Evolutionary conservation across 140 eudicot species (phyloP), one percentile per base, ranked within the genome.

Genomic region (Bidens hawaiensis): DNA sequence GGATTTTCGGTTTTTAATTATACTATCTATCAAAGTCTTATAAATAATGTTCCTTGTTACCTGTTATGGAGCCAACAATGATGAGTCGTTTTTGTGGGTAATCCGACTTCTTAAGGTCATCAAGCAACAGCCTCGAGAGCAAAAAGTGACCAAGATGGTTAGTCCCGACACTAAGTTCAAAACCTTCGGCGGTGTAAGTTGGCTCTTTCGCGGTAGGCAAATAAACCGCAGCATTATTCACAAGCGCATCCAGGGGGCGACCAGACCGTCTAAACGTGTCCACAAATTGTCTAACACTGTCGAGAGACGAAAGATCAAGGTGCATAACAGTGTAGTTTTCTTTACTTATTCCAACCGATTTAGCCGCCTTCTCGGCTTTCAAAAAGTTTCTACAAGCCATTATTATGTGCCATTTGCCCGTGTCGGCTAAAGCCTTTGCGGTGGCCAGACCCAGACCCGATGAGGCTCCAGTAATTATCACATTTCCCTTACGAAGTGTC

Each of bases 1-100:
- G n/a, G n/a, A n/a, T n/a, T n/a, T n/a, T n/a, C n/a, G n/a, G n/a
- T n/a, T n/a, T n/a, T n/a, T n/a, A n/a, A n/a, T n/a, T n/a, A n/a
- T n/a, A n/a, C n/a, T n/a, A n/a, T n/a, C n/a, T n/a, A n/a, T n/a
- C n/a, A n/a, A n/a, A n/a, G n/a, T n/a, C n/a, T n/a, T n/a, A n/a
- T n/a, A n/a, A n/a, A n/a, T n/a, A n/a, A n/a, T n/a, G n/a, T n/a
- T n/a, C n/a, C 13, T 54, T 30, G 2, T 30, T 86, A 90, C 97
- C 97, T 70, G 97, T 90, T 17, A 90, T 90, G 53, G 97, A 90
- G 72, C 96, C 97, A 38, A 90, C 97, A 76, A 90, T 86, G 24
- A 90, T 80, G 49, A 86, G 83, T 34, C 97, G 83, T 31, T 76
- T 87, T 40, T 71, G 79, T 12, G 83, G 85, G 78, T 24, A 86